A percentile compares a stretch with the other conserved stretches of the same genome.
Conservation (phyloP, 2,329 filamentous ascomycete species). For the Aspergillus bombycis region DNA sequence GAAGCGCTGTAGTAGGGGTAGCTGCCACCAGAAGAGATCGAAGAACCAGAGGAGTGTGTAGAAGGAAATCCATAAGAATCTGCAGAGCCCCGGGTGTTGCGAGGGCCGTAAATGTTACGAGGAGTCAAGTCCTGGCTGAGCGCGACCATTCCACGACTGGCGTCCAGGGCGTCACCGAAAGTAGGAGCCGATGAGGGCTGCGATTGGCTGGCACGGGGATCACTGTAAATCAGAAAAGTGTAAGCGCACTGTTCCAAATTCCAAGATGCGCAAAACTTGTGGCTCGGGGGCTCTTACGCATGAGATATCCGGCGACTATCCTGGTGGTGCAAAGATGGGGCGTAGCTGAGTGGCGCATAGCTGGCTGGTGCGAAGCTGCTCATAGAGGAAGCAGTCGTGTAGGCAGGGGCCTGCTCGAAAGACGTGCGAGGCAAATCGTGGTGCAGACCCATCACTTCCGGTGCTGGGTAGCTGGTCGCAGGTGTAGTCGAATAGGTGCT, state of each 20-base stretch:
- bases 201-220: slow-evolving; percentile 39
- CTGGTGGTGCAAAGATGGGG: slow-evolving; percentile 61
- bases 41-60: slow-evolving; percentile 88
- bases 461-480: slow-evolving; percentile 57
- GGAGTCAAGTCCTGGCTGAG: slow-evolving; percentile 92
- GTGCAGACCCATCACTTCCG: slow-evolving; percentile 68
- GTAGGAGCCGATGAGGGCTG: slow-evolving; percentile 63
- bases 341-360: slow-evolving; percentile 80
- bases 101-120: slow-evolving; percentile 80
- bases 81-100: slow-evolving; percentile 68
- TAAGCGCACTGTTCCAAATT: slow-evolving; percentile 18
- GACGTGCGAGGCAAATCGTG: slow-evolving; percentile 79
- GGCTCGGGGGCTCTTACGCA: slow-evolving; percentile 65
- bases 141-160: slow-evolving; percentile 90
- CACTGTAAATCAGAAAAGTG: slow-evolving; percentile 26
- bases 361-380: slow-evolving; percentile 68
- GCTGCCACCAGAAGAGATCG: slow-evolving; percentile 79
- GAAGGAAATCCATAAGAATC: slow-evolving; percentile 93
- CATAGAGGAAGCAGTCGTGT: slow-evolving; percentile 69
- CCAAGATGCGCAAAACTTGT: neutral
- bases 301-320: slow-evolving; percentile 75
- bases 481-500: slow-evolving; percentile 67
- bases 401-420: slow-evolving; percentile 71
- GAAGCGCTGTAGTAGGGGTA: slow-evolving; percentile 88
- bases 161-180: slow-evolving; percentile 88